These are phyloP conservation scores for Glycyrrhiza uralensis DNA, from an alignment of 306 rosid species.

Conservation along the genomic window DNA sequence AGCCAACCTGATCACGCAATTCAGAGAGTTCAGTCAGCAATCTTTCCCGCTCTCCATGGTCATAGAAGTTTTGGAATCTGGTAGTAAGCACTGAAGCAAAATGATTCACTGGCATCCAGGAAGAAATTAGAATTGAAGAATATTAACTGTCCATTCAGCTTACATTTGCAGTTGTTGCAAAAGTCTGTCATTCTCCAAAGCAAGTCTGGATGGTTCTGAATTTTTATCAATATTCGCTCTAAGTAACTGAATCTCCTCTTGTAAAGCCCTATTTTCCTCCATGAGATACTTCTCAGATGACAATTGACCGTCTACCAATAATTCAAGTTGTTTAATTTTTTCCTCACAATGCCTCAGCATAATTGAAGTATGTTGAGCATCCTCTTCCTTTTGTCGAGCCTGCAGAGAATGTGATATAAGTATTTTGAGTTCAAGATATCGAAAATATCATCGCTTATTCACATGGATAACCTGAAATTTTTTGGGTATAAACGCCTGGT, in stretches of 20 bases:
- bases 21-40: constrained; percentile 72
- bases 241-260: constrained; percentile 58
- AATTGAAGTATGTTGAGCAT: constrained; percentile 43
- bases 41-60: constrained; percentile 77
- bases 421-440: constrained; percentile 30
- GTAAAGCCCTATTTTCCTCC: constrained; percentile 71
- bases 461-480: background rate
- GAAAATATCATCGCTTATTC: background rate
- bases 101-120: constrained; percentile 30
- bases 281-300: constrained; percentile 66
- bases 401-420: constrained; percentile 36
- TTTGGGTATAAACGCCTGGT: background rate
- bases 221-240: constrained; percentile 51
- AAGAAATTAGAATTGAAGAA: constrained; percentile 9
- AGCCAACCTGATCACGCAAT: constrained; percentile 69
- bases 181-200: constrained; percentile 67
- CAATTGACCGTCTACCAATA: constrained; percentile 56
- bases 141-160: constrained; percentile 29
- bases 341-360: constrained; percentile 61
- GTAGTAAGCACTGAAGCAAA: constrained; percentile 34
- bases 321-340: constrained; percentile 74
- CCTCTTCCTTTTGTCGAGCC: constrained; percentile 73
- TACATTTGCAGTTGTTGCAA: constrained; percentile 60
- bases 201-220: constrained; percentile 50
- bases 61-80: constrained; percentile 69